phyloP scores from a whole-genome alignment of 805 yeast genomes.

The Monosporozyma aerobia region DNA sequence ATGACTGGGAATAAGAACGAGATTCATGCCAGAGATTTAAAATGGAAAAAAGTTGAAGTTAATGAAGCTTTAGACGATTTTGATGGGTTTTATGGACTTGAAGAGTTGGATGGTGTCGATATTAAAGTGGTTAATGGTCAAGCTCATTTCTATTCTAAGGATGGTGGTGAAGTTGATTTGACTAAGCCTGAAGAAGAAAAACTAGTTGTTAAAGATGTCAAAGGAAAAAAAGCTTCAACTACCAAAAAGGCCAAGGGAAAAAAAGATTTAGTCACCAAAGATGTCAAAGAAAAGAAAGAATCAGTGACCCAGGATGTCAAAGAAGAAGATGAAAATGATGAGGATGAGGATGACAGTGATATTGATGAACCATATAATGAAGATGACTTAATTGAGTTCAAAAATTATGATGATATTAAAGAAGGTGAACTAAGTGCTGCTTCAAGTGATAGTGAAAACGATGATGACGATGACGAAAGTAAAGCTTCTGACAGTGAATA shows the following conservation, averaged over 20 bases:
- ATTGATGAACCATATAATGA: conserved; percentile 9
- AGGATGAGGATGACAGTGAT: conserved; percentile 10
- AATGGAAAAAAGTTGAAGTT: conserved; percentile 76
- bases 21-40: conserved; percentile 40
- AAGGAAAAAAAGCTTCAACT: not conserved
- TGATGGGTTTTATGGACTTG: conserved; percentile 86
- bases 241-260: conserved; percentile 9
- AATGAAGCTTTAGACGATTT: conserved; percentile 81
- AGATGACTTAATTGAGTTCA: conserved; percentile 22
- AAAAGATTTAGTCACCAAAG: not conserved
- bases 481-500: conserved; percentile 9
- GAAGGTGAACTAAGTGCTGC: conserved; percentile 25
- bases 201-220: conserved; percentile 8
- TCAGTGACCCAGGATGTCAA: not conserved
- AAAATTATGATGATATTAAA: conserved; percentile 25
- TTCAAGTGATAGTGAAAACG: conserved; percentile 21
- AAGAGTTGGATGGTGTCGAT: conserved; percentile 88
- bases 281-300: not conserved
- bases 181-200: conserved; percentile 10
- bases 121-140: conserved; percentile 65
- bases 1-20: conserved; percentile 4
- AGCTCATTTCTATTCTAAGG: conserved; percentile 40
- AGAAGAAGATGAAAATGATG: conserved; percentile 8
- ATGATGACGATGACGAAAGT: conserved; percentile 16
- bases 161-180: conserved; percentile 2